These are phyloP conservation scores for Forsythia suspensa DNA, from an alignment of 257 asterid genomes.

Conservation along the genomic window DNA sequence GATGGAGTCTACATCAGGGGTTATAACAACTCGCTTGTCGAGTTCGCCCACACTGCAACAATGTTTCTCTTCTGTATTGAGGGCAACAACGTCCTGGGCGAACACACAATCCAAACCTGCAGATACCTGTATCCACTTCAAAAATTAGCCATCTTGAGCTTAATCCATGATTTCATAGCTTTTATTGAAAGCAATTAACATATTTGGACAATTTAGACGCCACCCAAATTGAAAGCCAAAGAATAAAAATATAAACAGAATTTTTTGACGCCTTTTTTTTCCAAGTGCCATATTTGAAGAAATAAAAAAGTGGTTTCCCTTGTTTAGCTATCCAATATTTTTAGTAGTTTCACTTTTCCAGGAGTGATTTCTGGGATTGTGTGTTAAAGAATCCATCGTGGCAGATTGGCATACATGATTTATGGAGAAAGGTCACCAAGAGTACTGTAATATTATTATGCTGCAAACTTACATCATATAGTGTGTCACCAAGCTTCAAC, in stretches of 20 bases:
- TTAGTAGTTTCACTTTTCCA: not conserved
- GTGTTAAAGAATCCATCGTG: not conserved
- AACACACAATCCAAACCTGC: conserved; percentile 57
- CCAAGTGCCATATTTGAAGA: not conserved
- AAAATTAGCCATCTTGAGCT: conserved; percentile 3
- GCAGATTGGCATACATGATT: not conserved
- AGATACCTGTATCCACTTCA: conserved; percentile 50
- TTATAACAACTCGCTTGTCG: conserved; percentile 49
- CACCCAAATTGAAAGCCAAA: not conserved
- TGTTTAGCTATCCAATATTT: not conserved
- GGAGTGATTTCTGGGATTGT: not conserved
- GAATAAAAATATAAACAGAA: not conserved
- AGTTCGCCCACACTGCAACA: conserved; percentile 70
- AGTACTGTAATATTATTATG: not conserved
- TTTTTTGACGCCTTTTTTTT: not conserved
- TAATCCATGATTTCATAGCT: not conserved
- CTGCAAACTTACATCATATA: conserved; percentile 65
- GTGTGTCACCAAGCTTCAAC: conserved; percentile 77
- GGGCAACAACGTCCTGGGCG: conserved; percentile 58
- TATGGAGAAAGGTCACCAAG: not conserved
- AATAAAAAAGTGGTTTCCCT: not conserved
- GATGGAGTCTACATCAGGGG: conserved; percentile 65
- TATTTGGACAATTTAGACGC: not conserved
- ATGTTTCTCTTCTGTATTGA: conserved; percentile 46
- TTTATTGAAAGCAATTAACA: not conserved